Base-by-base conservation (phyloP, 352 stramenopile species). In the Globisporangium uncinulatum region DNA sequence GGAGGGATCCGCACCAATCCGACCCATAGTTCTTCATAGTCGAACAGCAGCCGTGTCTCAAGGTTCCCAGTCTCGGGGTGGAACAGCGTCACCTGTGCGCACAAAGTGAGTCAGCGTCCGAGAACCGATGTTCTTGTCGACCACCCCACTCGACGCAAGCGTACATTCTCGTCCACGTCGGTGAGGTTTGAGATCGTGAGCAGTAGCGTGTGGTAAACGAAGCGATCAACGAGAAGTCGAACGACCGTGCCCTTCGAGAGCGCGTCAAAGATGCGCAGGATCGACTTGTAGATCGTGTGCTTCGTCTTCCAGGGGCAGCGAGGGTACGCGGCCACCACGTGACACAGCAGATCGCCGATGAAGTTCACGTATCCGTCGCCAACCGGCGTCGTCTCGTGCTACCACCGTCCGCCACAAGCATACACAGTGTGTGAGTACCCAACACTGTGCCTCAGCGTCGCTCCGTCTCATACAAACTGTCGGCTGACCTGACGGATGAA, bases 1-100 rank as follows among this genome's bases (percentile, higher is more conserved):
- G n/a, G 3, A 17, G 57, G 37, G 4, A 43, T 37, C 20, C 53
- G 52, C 53, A 65, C 42, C 6, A 63, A 6, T 17, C 51, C 57
- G 20, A 63, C n/a, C 82, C 84, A 94, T 20, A 94, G 75, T 1
- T 67, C 66, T 63, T 91, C 80, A 45, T 86, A 92, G 11, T 89
- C 81, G 51, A 83, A 94, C 8, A 94, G 54, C 32, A 92, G 70
- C 21, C 85, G 85, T 51, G 79, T 86, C 49, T 87, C 84, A 4
- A 73, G 20, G 34, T 78, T 71, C 24, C 84, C 84, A 7, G 84
- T 92, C 32, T 92, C 82, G 1, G 82, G 84, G 48, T 94, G 81
- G 60, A 89, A 91, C 1, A 94, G 57, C 42, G 74, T 62, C 14
- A 74, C 41, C 76, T 87, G 37, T 7, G 47, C 39, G 6, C 21